phyloP scores from a whole-genome alignment of 805 yeast species.

The Candida maesae region DNA sequence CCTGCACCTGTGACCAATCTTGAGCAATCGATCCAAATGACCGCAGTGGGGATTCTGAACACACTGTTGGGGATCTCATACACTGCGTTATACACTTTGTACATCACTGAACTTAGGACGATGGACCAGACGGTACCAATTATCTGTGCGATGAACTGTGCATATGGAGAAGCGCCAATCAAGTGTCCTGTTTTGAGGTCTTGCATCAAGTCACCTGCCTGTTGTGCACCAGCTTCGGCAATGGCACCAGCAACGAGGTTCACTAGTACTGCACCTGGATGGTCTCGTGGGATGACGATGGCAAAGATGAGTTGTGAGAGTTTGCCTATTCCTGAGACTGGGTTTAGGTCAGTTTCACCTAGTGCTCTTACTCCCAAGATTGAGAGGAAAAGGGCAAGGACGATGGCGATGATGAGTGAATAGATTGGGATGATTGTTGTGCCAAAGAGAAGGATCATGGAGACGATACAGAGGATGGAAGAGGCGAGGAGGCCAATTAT shows the following conservation, averaged over 20 bases:
- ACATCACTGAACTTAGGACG: conserved; percentile 74
- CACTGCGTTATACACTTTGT: conserved; percentile 72
- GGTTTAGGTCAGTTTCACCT: conserved; percentile 96
- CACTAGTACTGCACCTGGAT: conserved; percentile 78
- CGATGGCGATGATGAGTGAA: conserved; percentile 62
- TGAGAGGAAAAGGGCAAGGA: conserved; percentile 74
- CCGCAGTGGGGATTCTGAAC: conserved; percentile 91
- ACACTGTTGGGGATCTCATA: conserved; percentile 81
- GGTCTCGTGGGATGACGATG: conserved; percentile 63
- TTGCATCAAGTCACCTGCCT: conserved; percentile 97
- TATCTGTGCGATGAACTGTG: conserved; percentile 87
- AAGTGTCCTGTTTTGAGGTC: conserved; percentile 93
- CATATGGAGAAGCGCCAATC: conserved; percentile 86
- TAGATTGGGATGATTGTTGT: conserved; percentile 59
- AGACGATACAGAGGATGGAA: conserved; percentile 59
- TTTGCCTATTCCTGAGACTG: conserved; percentile 96
- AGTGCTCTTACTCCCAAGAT: conserved; percentile 88
- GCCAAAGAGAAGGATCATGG: conserved; percentile 70
- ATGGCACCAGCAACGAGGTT: conserved; percentile 94
- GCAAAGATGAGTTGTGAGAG: conserved; percentile 89
- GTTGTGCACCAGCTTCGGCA: conserved; percentile 98
- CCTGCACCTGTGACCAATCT: conserved; percentile 89
- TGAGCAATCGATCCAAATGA: conserved; percentile 96
- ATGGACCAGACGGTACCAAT: conserved; percentile 87
- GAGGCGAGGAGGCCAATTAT: conserved; percentile 61